Evolutionary conservation across 257 asterid species (phyloP).

Genomic region (Cinchona pubescens): DNA sequence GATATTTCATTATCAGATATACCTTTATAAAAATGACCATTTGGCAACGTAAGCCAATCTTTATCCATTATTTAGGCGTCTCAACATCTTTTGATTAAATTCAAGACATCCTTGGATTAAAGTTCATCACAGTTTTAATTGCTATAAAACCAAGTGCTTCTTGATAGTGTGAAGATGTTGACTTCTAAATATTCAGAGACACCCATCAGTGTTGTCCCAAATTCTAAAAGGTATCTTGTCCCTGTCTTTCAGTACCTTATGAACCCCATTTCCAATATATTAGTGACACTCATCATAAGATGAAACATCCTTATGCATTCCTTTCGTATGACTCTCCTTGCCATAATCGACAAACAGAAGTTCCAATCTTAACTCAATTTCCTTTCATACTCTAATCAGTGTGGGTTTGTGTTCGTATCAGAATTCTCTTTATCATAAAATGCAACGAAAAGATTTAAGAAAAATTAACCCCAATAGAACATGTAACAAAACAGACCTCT

Average conservation of each 20-base stretch:
- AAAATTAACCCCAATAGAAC: not conserved
- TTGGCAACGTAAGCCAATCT: not conserved
- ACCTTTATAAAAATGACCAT: too few species aligned
- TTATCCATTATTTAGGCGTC: not conserved
- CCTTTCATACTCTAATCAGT: not conserved
- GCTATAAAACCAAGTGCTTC: not conserved
- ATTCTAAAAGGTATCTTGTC: not conserved
- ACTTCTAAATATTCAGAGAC: not conserved
- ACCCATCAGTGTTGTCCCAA: not conserved
- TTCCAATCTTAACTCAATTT: not conserved
- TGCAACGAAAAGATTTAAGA: not conserved
- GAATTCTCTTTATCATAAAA: not conserved
- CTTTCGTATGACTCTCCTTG: not conserved
- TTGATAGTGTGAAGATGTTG: not conserved
- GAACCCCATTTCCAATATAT: not conserved
- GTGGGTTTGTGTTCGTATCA: not conserved
- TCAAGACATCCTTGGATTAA: not conserved
- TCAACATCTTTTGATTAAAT: not conserved
- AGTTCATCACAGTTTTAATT: not conserved
- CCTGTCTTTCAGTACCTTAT: not conserved
- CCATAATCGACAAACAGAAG: not conserved
- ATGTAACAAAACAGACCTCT: not conserved
- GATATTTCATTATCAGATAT: too few species aligned
- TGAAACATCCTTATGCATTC: not conserved
- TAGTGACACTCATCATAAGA: not conserved